Evolutionary conservation across 2,329 filamentous ascomycete species (phyloP), one percentile per base, ranked within the genome.

Genomic region (Claviceps spartinae): DNA sequence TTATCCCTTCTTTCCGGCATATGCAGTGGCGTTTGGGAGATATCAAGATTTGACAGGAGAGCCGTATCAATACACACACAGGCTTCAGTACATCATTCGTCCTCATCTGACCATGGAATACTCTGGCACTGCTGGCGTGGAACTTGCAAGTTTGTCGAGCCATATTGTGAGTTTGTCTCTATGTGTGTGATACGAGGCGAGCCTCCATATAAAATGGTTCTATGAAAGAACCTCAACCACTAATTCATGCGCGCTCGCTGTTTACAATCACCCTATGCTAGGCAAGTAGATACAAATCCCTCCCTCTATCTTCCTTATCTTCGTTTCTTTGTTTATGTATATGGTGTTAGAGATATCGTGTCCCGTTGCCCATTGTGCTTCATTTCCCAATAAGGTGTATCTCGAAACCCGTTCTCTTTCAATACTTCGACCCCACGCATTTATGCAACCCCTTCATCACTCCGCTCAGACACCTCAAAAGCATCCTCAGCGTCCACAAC

Each of bases 401-500:
- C 41, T 42, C 18, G 30, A 34, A 11, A 34, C 30, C 30, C 8
- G 14, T 30, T 6, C 16, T 4, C 16, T 18, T 20, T 47, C 8
- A 69, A 56, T 69, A 69, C 58, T 69, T 70, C 46, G 66, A 69
- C 50, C 70, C 69, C 24, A 80, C 56, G 54, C 77, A 79, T 62
- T 67, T 75, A 51, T 74, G 74, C 55, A 79, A 55, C 8, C 72
- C 67, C 51, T 73, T 71, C 49, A 79, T 67, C n/a, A 79, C 63
- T 40, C 70, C 70, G 50, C 70, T 68, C 9, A 78, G 55, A 48
- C 73, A 73, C 65, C 77, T 80, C 59, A 83, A 76, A 4, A 67
- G 62, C 24, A 79, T 61, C n/a, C 75, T 77, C 48, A 81, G 62
- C 14, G 72, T 62, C 78, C 79, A 83, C 48, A 82, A 72, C 38